Evolutionary conservation across 1,139 yeast genomes (phyloP), one percentile per base, ranked within the genome.

Genomic region (Suzukiozyma palmioleophila): DNA sequence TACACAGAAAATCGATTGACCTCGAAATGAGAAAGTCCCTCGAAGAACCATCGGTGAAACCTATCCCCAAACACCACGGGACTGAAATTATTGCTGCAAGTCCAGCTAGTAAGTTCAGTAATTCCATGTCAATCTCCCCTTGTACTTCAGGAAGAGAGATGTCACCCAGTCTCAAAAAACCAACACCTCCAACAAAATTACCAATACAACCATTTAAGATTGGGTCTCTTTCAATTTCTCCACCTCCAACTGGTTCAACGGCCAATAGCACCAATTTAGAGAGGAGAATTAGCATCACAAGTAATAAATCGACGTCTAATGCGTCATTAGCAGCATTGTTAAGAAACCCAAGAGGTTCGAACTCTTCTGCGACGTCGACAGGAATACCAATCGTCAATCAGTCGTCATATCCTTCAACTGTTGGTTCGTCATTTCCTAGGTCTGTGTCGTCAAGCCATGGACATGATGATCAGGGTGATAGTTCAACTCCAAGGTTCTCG

Each of bases 121-220:
- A 49, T n/a, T 56, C 62, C 3, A 48, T 49, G 42, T 63, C 68
- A 1, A 45, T 62, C 3, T 64, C 69, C 1, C 69, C 71, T 2
- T 56, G 58, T 36, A 53, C 66, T 1, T 51, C 61, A 3, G 41
- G 39, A 8, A 38, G 39, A 33, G 50, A 45, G 25, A 33, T 18
- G 26, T 30, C 36, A 11, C 37, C 35, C 10, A 16, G 36, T 3
- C 18, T 39, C 22, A 52, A 52, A 39, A 54, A 47, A 34, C 35
- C 43, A 8, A 43, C 54, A 3, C 50, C 58, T 7, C 56, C 61
- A 9, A 45, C 46, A 15, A 41, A 35, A 24, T 71, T 75, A 1
- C 50, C 60, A 10, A 66, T 78, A 12, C 83, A 78, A 44, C 79
- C 84, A 2, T 81, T 81, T 53, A 78, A 75, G 47, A 77, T 76